A percentile compares a stretch with the other conserved stretches of the same genome.
Conservation (phyloP, 441 rosid species). For the Dalechampia spathulata region DNA sequence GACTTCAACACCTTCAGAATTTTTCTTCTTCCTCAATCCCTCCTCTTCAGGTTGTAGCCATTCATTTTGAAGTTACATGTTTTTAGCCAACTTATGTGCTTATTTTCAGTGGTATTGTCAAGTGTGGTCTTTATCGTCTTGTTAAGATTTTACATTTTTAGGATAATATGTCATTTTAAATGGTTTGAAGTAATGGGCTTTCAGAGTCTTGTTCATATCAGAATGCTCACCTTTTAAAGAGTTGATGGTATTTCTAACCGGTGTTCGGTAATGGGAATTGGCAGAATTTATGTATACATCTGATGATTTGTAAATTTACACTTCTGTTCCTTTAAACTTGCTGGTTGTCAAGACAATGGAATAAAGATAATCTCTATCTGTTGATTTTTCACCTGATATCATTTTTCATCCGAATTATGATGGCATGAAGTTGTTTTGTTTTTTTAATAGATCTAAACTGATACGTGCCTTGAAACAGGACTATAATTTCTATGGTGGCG, state of each 20-base stretch:
- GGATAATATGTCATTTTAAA: too few relatives aligned
- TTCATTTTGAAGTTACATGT: not conserved
- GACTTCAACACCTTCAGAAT: too few relatives aligned
- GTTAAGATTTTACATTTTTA: too few relatives aligned
- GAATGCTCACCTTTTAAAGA: too few relatives aligned
- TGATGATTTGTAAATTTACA: not conserved
- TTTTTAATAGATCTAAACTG: constrained; percentile 26
- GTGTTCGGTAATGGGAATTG: not conserved
- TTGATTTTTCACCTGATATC: not conserved
- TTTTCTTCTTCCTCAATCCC: constrained; percentile 45
- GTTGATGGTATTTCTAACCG: not conserved
- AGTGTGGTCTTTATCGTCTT: too few relatives aligned
- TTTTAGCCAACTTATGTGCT: too few relatives aligned
- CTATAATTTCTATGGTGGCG: constrained; percentile 65
- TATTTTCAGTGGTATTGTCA: too few relatives aligned
- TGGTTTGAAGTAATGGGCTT: too few relatives aligned
- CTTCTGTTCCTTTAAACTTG: not conserved
- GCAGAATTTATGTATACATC: constrained; percentile 4
- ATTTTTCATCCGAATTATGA: not conserved
- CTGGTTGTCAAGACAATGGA: not conserved
- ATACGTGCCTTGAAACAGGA: constrained; percentile 44
- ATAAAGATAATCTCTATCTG: not conserved
- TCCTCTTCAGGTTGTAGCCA: constrained; percentile 48
- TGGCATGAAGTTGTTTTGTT: too few relatives aligned
- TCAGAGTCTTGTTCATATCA: too few relatives aligned